phyloP scores from a whole-genome alignment of 2,329 filamentous ascomycete genomes.

The Aschersonia sp. region DNA sequence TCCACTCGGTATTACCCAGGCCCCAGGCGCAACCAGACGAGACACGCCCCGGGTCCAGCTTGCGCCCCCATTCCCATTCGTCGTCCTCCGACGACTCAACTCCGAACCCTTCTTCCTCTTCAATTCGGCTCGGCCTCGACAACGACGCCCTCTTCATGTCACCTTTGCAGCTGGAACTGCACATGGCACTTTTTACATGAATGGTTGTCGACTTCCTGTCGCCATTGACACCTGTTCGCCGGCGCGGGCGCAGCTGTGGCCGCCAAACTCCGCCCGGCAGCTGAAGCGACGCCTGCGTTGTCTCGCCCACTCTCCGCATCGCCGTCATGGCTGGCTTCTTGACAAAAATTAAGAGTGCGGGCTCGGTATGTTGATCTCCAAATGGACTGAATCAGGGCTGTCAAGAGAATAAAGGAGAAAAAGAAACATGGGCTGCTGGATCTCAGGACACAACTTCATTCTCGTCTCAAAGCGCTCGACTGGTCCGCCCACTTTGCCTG shows the following conservation, averaged over 20 bases:
- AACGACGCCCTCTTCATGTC: background rate
- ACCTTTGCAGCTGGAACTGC: background rate
- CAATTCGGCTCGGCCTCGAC: background rate
- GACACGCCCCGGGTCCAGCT: slow-evolving; percentile 1
- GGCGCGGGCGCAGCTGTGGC: slow-evolving; percentile 19
- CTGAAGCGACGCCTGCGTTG: slow-evolving; percentile 2
- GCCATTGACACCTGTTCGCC: slow-evolving; percentile 15
- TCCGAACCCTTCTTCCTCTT: background rate
- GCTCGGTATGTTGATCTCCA: slow-evolving; percentile 31
- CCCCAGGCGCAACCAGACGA: background rate
- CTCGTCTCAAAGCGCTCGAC: too few relatives aligned
- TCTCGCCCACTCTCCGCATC: background rate
- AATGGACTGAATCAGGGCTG: background rate
- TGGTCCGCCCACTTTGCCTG: too few relatives aligned
- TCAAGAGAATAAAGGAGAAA: background rate
- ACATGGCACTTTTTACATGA: background rate
- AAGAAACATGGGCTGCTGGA: background rate
- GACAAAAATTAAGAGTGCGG: slow-evolving; percentile 41
- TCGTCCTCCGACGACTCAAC: slow-evolving; percentile 1
- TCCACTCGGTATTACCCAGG: background rate
- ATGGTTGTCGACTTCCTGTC: slow-evolving; percentile 6
- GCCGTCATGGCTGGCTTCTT: slow-evolving; percentile 41
- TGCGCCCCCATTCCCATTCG: slow-evolving; percentile 1
- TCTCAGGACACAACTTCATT: too few relatives aligned
- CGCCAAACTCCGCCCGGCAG: slow-evolving; percentile 11